Evolutionary conservation across 2,329 filamentous ascomycete genomes (phyloP), one percentile per base, ranked within the genome.

Genomic region (Colletotrichum endophyticum): DNA sequence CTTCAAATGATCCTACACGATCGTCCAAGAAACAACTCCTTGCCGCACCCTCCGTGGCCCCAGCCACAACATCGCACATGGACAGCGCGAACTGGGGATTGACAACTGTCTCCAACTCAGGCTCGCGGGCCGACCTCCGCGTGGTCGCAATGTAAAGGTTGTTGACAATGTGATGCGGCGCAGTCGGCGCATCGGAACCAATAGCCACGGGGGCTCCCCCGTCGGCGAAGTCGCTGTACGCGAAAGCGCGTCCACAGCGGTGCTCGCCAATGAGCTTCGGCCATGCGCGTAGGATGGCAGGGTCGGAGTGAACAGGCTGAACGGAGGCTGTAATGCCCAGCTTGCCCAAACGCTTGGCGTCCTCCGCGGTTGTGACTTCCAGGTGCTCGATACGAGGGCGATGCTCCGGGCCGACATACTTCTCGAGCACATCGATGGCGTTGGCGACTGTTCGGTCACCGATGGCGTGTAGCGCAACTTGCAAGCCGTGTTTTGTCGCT

Each of bases 381-480:
- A 94, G 85, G 80, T 94, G 92, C 83, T 94, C 92, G 78, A 94
- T 92, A 19, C 92, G 88, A 67, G 92, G 92, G 3, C 92, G 87
- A 11, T 88, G 86, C 2, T 85, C 86, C 0, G 87, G 85, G 77
- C 83, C 84, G 0, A 84, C 86, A 64, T 83, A 84, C 76, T 79
- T 83, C 30, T 84, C 89, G n/a, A 94, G 85, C 0, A 87, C 87
- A 78, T 93, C 89, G 73, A 94, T 87, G 15, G 91, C 91, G 77
- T 89, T 89, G 59, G 84, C 85, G 25, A 93, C 86, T 2, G 92
- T 91, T 30, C 85, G 84, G 80, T 94, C 92, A 59, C 92, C 92
- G 75, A 94, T 94, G 63, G 92, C 92, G 79, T 94, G 92, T 12
- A 94, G 85, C 0, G 92, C 92, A 34, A 91, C 89, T 80, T 94